Conservation (phyloP, 169 alveolate species). For the Blepharisma undulans region DNA sequence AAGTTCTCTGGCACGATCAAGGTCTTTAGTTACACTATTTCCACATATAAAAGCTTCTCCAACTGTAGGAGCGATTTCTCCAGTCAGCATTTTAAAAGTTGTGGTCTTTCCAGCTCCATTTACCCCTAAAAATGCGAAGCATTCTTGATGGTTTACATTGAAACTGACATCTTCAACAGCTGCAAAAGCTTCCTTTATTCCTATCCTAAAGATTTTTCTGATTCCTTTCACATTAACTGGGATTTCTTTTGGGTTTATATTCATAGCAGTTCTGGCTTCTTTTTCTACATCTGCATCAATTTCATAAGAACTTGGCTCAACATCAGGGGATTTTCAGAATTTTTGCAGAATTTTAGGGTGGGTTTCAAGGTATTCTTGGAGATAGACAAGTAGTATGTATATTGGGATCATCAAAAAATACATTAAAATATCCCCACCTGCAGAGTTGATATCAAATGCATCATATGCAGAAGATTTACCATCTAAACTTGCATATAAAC, state of each 20-base stretch:
- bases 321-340: conserved; percentile 29
- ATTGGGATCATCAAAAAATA: conserved; percentile 11
- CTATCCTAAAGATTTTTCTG: conserved; percentile 54
- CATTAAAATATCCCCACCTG: conserved; percentile 48
- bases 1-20: conserved; percentile 51
- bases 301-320: conserved; percentile 36
- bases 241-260: conserved; percentile 48
- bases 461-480: neutral
- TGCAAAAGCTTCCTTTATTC: conserved; percentile 41
- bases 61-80: conserved; percentile 61
- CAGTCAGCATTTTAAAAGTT: conserved; percentile 82
- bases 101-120: conserved; percentile 91
- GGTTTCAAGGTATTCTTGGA: conserved; percentile 41
- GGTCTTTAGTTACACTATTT: conserved; percentile 49
- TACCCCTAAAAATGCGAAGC: conserved; percentile 67
- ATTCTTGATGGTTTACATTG: conserved; percentile 75
- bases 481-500: neutral
- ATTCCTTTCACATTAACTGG: conserved; percentile 57
- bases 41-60: conserved; percentile 75
- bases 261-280: conserved; percentile 45
- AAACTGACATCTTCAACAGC: conserved; percentile 76
- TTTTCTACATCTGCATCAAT: neutral
- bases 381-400: conserved; percentile 20
- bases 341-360: neutral
- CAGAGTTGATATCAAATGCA: conserved; percentile 41